Percentiles rank a stretch among this genome's conserved stretches.
Conservation (phyloP, 176 grass and related monocot species). For the Musa troglodytarum region DNA sequence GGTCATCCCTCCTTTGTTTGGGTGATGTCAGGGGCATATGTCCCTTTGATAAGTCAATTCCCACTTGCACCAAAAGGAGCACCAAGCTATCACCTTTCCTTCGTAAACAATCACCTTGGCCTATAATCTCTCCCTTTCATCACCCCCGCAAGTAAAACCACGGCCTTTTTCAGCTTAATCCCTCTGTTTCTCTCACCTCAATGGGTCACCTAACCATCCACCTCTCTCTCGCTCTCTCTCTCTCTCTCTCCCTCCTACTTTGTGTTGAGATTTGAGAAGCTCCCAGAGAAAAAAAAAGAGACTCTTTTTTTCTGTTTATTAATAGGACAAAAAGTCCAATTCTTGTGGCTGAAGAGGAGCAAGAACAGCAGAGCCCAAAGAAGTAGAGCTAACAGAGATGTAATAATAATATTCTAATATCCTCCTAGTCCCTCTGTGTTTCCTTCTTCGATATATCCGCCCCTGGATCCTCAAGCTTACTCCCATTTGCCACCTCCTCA, state of each 20-base stretch:
- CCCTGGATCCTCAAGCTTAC: neutral
- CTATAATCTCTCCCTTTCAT: neutral
- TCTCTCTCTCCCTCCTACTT: too few relatives aligned
- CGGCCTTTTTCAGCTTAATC: neutral
- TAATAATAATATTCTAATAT: neutral
- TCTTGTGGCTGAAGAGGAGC: neutral
- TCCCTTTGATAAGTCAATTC: constrained; percentile 12
- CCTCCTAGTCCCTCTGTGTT: neutral
- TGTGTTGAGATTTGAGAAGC: neutral
- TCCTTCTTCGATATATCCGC: neutral
- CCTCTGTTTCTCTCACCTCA: neutral
- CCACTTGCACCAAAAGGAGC: constrained; percentile 1
- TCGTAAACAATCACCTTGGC: neutral
- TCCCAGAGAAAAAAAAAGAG: neutral
- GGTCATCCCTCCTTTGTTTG: neutral
- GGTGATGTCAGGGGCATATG: neutral
- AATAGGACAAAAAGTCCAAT: neutral
- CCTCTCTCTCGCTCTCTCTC: neutral
- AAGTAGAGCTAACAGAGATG: neutral
- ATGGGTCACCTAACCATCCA: neutral
- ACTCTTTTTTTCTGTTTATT: neutral
- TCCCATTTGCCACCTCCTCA: constrained; percentile 4
- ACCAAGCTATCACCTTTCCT: neutral
- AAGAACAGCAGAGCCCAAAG: neutral
- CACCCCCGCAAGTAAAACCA: neutral